Base-by-base conservation (phyloP, 1,284 basidiomycete genomes). In the Ceratobasidium sp. region DNA sequence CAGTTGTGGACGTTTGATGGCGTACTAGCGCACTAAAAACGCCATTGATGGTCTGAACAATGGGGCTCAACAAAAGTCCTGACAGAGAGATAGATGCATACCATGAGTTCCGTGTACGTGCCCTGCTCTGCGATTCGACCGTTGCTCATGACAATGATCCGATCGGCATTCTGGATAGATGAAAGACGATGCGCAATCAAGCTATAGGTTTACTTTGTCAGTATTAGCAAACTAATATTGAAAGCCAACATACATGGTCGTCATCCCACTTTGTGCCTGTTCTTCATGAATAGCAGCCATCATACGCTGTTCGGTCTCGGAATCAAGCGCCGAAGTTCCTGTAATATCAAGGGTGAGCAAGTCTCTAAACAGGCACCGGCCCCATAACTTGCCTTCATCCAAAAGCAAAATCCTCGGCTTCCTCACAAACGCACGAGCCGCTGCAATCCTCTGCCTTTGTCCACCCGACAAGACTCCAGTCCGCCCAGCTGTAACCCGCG, bases 91-190 rank as follows among this genome's bases (percentile, higher is more conserved):
- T 13, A 55, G 12, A 28, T 12, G 58, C 33, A 9, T 67, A 76
- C 80, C 49, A 84, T 78, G 1, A 88, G 82, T 77, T 85, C 81
- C 49, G 85, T 83, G 77, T 87, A 87, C 2, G 84, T 85, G 3
- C 87, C 87, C 66, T 83, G 80, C 78, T 86, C 85, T 1, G 84
- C 84, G 3, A 89, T 86, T 23, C 82, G 82, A 1, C 88, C 88
- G 12, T 88, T 86, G 0, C 84, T 82, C 79, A 89, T 86, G 77
- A 84, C 87, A 80, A 85, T 87, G 79, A 90, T 90, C 78, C 86
- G 84, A 81, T 90, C 88, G 33, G 88, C 87, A 75, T 86, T 85
- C 79, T 89, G 87, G 76, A 90, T 89, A 0, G 88, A 70, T 26
- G 64, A 71, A 7, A 90, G 82, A 9, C 89, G 84, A 81, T 90